phyloP scores from a whole-genome alignment of 176 grass and related monocot species.

The Areca catechu region DNA sequence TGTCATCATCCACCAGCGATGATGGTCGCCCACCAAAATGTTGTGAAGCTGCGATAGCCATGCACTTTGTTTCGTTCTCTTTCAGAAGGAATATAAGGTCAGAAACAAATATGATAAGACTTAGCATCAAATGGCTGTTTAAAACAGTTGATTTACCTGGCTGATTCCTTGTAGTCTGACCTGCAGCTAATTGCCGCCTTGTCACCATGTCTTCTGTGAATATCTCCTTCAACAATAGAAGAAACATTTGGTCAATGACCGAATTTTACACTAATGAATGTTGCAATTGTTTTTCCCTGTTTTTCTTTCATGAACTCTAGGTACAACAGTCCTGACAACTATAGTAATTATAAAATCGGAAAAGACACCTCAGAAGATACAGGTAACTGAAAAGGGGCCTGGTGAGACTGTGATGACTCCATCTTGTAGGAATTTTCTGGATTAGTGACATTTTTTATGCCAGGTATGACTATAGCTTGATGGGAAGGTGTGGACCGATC shows the following conservation, averaged over 20 bases:
- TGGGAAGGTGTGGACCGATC: constrained; percentile 36
- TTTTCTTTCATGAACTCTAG: too few species aligned
- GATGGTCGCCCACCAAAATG: constrained; percentile 33
- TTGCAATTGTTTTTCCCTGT: too few species aligned
- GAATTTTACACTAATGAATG: too few species aligned
- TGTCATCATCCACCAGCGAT: constrained; percentile 23
- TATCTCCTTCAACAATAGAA: constrained; percentile 36
- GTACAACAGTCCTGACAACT: too few species aligned
- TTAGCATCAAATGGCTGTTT: not conserved
- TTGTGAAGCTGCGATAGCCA: not conserved
- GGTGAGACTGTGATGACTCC: constrained; percentile 38
- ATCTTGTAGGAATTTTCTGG: constrained; percentile 33
- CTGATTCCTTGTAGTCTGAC: constrained; percentile 27
- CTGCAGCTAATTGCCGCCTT: constrained; percentile 44
- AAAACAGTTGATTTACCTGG: constrained; percentile 35
- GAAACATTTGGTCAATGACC: too few species aligned
- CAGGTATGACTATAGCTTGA: constrained; percentile 26
- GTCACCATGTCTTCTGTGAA: constrained; percentile 41
- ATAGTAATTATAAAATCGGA: not conserved
- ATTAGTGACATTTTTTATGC: constrained; percentile 33
- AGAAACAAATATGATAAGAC: constrained; percentile 15
- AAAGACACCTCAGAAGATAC: constrained; percentile 46
- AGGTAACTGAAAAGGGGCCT: constrained; percentile 53
- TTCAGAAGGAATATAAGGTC: constrained; percentile 13
- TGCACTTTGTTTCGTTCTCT: constrained; percentile 43